Base-by-base conservation (phyloP, 2,329 filamentous ascomycete species). In the Emergomyces africanus region DNA sequence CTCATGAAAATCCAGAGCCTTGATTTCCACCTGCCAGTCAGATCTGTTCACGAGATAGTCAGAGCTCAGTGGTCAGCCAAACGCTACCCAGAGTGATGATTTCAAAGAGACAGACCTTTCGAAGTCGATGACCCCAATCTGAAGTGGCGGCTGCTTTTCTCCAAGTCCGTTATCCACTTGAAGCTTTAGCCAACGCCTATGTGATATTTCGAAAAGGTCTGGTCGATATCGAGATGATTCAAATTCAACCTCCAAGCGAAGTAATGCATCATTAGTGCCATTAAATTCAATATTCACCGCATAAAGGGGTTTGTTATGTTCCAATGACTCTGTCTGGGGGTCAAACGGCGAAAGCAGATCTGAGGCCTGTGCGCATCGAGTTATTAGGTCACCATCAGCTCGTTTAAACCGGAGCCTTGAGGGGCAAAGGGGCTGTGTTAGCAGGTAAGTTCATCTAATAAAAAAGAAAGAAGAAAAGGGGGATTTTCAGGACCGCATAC, bases 201-300 rank as follows among this genome's bases (percentile, higher is more conserved):
- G 66, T 1, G 65, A 70, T 14, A 69, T 64, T 54, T 74, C 72
- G 51, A 71, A 70, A 4, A 73, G 66, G 9, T 64, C 58, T 4
- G 69, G 67, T 15, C 63, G 66, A 33, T 30, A n/a, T n/a, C 63
- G 62, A 5, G 65, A 66, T 58, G 64, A 67, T 2, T 65, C 60
- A 62, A 73, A 74, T 39, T 70, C 68, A 4, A 69, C 69, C 59
- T 77, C 74, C 12, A 77, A 64, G 14, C 72, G 71, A 25, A 77
- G 67, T 28, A 68, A 63, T 3, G 63, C 66, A 35, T 69, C 65
- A 18, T 67, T 61, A 5, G 60, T 57, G 2, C 66, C 69, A 15
- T 66, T 33, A 33, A 77, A 76, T 50, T 77, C 74, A 54, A 77
- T 74, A 42, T 70, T 73, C 1, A 73, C 73, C 1, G 73, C 72